Evolutionary conservation across 2,329 filamentous ascomycete genomes (phyloP).

Genomic region (Colletotrichum sp.): DNA sequence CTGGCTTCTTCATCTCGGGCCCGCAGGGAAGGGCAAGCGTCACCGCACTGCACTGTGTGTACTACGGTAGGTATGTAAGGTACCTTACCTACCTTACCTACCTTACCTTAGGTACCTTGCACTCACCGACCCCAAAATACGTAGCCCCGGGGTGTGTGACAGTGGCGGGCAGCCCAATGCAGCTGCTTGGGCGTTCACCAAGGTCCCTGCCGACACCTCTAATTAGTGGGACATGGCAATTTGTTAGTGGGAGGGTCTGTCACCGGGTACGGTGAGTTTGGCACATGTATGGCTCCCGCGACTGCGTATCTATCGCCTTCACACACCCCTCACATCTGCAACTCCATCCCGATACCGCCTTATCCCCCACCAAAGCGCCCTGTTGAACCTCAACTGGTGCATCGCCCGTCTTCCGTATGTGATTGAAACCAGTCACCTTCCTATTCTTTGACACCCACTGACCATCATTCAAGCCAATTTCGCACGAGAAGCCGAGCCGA

Average conservation of each 20-base stretch:
- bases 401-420: background rate
- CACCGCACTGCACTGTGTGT: background rate
- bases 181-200: background rate
- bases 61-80: background rate
- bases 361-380: background rate
- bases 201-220: background rate
- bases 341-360: background rate
- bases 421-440: background rate
- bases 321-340: background rate
- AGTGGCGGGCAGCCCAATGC: background rate
- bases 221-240: background rate
- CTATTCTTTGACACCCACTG: background rate
- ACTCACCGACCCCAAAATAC: background rate
- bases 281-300: background rate
- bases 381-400: background rate
- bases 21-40: background rate
- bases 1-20: background rate
- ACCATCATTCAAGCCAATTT: background rate
- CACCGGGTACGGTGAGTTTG: background rate
- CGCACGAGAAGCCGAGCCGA: background rate
- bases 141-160: background rate
- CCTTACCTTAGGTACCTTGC: background rate
- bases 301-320: background rate
- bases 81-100: background rate
- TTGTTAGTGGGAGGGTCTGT: background rate